Base-by-base conservation (phyloP, 2,329 filamentous ascomycete species). In the Ophiostoma angusticollis region DNA sequence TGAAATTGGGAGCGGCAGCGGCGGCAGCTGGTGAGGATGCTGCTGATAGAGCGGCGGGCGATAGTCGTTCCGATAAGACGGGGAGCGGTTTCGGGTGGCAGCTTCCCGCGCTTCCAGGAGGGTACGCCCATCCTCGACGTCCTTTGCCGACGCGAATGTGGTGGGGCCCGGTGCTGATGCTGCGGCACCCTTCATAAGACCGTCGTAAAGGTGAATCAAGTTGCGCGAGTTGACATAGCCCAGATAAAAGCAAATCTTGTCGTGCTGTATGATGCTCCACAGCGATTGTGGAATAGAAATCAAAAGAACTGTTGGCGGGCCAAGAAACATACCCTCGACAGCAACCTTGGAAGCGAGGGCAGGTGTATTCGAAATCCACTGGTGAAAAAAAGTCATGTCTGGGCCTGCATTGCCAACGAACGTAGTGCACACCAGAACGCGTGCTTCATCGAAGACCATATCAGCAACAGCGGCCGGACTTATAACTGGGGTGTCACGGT, bases 301-400 rank as follows among this genome's bases (percentile, higher is more conserved):
- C 22, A 80, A 59, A 8, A 80, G 58, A 61, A 79, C 77, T 0
- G 76, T 79, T 1, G 75, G 74, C 1, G 75, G 75, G 0, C 75
- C 76, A 14, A 79, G 59, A 45, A 80, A 80, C 72, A 80, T 79
- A 47, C 74, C 75, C 51, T 80, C 75, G 5, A 80, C 73, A 6
- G 68, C 64, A 41, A 80, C 72, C 47, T 71, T 74, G 13, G 69
- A 64, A 1, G 70, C 69, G 3, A 72, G 63, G 0, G 67, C 57
- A 1, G 74, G 72, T 1, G 67, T 67, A 46, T 72, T 70, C 32
- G 73, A 68, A n/a, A 80, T 61, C 75, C 75, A 80, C 45, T 76
- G 69, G 42, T 76, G 70, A 52, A 78, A 79, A 41, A 67, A 77
- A 3, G 71, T 68, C 73, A 79, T 78, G 45, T 79, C 74, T 11